Percentiles rank a stretch among this genome's conserved stretches.
Evolutionary conservation across 2,329 filamentous ascomycete species (phyloP).

Genomic region (Thyridium curvatum): DNA sequence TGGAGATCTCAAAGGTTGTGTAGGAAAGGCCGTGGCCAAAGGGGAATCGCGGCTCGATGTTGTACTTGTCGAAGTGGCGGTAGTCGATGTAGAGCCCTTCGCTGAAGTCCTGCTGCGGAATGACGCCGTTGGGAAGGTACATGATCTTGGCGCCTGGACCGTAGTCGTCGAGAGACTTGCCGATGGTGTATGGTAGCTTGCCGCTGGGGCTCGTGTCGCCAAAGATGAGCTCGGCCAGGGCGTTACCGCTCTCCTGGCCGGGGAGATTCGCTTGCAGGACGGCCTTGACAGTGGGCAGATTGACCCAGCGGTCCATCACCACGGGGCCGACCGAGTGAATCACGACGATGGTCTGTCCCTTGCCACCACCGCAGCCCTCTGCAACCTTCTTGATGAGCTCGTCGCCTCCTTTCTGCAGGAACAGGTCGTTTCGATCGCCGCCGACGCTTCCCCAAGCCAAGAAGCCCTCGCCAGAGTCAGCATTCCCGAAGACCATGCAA

Average conservation of each 20-base stretch:
- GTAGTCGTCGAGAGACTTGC: constrained; percentile 67
- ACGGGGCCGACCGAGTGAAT: constrained; percentile 83
- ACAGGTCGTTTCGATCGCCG: constrained; percentile 73
- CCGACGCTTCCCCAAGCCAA: constrained; percentile 54
- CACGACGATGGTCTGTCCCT: constrained; percentile 71
- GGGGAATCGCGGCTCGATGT: constrained; percentile 70
- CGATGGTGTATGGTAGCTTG: constrained; percentile 84
- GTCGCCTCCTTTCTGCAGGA: constrained; percentile 73
- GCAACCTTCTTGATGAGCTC: constrained; percentile 68
- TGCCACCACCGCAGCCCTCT: constrained; percentile 54
- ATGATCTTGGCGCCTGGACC: constrained; percentile 65
- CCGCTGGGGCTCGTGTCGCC: constrained; percentile 71
- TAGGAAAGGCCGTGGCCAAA: constrained; percentile 86
- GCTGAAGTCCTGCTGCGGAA: constrained; percentile 75
- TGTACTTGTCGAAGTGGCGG: constrained; percentile 74
- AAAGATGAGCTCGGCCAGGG: constrained; percentile 72
- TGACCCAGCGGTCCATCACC: constrained; percentile 72
- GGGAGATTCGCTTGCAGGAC: constrained; percentile 81
- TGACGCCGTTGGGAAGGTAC: constrained; percentile 60
- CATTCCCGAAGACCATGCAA: constrained; percentile 81
- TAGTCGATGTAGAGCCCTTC: constrained; percentile 89
- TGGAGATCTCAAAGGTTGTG: constrained; percentile 61
- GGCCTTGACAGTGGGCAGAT: constrained; percentile 69
- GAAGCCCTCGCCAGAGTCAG: constrained; percentile 79
- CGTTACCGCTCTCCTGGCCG: constrained; percentile 79